Conservation (phyloP, 129 eudicot species). For the Gnaphalium uliginosum region DNA sequence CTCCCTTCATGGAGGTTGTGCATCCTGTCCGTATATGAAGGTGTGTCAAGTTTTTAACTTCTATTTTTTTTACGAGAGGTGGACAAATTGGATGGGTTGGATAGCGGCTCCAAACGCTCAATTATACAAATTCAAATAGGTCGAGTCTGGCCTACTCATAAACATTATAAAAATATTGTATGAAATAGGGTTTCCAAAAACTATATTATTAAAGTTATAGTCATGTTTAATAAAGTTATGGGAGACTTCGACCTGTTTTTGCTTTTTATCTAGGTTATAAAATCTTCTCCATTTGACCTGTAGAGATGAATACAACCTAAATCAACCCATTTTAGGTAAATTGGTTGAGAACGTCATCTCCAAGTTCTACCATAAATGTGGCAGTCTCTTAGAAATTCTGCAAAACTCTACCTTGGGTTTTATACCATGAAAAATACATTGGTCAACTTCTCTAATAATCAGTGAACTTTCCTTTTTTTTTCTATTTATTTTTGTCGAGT, state of each 20-base stretch:
- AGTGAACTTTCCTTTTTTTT: background rate
- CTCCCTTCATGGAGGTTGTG: constrained; percentile 99
- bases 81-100: background rate
- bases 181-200: no score
- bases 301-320: background rate
- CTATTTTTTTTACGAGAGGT: background rate
- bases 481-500: background rate
- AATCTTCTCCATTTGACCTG: background rate
- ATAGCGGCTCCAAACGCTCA: background rate
- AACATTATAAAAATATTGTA: no score
- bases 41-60: constrained; percentile 20
- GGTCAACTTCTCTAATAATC: background rate
- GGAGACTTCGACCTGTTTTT: background rate
- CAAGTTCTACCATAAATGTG: background rate
- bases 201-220: no score
- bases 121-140: background rate
- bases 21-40: constrained; percentile 99
- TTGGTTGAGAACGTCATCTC: no score
- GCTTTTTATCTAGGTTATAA: background rate
- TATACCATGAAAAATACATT: background rate
- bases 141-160: no score
- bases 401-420: background rate
- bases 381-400: background rate
- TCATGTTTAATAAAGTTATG: background rate
- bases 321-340: background rate